phyloP scores from a whole-genome alignment of 1,284 basidiomycete genomes.

The Sphaerobolus stellatus region DNA sequence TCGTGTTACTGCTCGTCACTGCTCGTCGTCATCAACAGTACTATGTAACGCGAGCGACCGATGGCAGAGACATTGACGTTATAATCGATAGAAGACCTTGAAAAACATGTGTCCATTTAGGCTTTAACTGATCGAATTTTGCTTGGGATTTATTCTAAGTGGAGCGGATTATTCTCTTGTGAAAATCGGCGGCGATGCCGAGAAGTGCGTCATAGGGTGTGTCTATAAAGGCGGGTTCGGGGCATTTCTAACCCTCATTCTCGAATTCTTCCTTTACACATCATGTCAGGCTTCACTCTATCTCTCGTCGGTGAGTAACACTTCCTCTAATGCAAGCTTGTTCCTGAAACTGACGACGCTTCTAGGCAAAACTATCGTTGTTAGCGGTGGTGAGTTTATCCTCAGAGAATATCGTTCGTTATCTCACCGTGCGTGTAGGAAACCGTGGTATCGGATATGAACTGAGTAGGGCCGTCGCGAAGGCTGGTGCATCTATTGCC shows the following conservation, averaged over 20 bases:
- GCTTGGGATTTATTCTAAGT: no score
- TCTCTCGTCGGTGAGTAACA: constrained; percentile 9
- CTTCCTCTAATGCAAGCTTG: background rate
- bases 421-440: background rate
- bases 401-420: constrained; percentile 21
- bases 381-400: constrained; percentile 37
- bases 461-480: constrained; percentile 42
- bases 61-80: no score
- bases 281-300: constrained; percentile 10
- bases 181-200: no score
- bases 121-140: no score
- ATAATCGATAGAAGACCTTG: no score
- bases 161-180: no score
- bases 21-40: no score
- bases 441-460: constrained; percentile 48
- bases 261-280: background rate
- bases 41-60: no score
- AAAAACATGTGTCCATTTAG: no score
- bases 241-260: background rate
- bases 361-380: constrained; percentile 31
- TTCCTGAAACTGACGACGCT: background rate
- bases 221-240: no score
- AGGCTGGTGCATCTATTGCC: constrained; percentile 41
- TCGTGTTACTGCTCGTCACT: no score
- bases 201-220: background rate